These are phyloP conservation scores for Ophiostoma pallidulum DNA, from an alignment of 2,329 filamentous ascomycete genomes.

Conservation along the genomic window DNA sequence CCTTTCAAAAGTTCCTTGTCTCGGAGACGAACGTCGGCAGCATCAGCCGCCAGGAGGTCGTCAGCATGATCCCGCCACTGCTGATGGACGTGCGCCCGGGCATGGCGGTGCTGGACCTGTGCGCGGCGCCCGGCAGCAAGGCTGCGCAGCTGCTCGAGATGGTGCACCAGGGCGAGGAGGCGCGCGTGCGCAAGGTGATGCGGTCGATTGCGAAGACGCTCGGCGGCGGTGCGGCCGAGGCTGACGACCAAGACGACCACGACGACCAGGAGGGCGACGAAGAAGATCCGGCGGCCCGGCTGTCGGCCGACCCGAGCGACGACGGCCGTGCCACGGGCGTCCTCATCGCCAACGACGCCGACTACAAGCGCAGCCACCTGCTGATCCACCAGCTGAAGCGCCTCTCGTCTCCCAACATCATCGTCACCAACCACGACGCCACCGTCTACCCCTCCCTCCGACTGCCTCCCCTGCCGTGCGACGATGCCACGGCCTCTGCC, in stretches of 20 bases:
- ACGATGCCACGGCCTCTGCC: constrained; percentile 36
- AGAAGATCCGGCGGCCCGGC: constrained; percentile 29
- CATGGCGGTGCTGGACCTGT: constrained; percentile 91
- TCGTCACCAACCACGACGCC: constrained; percentile 96
- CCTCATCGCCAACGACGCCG: constrained; percentile 89
- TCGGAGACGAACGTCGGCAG: constrained; percentile 96
- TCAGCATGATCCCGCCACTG: constrained; percentile 97
- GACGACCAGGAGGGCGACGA: constrained; percentile 31
- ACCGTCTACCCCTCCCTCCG: constrained; percentile 90
- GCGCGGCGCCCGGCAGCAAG: constrained; percentile 94
- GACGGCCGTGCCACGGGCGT: constrained; percentile 83
- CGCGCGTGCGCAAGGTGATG: constrained; percentile 64
- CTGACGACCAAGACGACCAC: constrained; percentile 31
- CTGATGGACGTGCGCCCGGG: constrained; percentile 84
- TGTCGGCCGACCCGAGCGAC: constrained; percentile 55
- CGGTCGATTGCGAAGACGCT: constrained; percentile 40
- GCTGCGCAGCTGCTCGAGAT: constrained; percentile 91
- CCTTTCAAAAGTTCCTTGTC: constrained; percentile 95
- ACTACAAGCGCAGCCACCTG: constrained; percentile 96
- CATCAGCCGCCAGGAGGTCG: constrained; percentile 93
- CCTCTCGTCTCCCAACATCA: constrained; percentile 87
- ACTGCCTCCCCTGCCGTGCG: constrained; percentile 47
- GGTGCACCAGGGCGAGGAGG: constrained; percentile 87
- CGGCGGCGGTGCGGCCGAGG: constrained; percentile 41
- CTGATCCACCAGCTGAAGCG: constrained; percentile 96